phyloP scores from a whole-genome alignment of 768 basidiomycete genomes.

The Hypholoma fasciculare region DNA sequence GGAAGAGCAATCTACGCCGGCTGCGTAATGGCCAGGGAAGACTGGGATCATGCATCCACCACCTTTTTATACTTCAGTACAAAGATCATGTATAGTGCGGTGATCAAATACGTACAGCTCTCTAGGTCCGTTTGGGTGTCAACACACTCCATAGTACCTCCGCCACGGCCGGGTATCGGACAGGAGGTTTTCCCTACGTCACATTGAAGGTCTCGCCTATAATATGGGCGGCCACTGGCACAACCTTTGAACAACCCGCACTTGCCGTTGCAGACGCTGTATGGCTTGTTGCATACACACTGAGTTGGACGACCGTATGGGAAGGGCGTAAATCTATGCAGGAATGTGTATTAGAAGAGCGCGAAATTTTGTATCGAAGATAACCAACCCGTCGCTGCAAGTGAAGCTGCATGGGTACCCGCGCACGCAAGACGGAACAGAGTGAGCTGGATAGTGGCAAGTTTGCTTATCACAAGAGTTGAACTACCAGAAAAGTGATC shows the following conservation, averaged over 20 bases:
- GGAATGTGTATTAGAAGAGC: not conserved
- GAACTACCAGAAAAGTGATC: too few relatives aligned
- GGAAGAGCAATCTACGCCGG: conserved; percentile 51
- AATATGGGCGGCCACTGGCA: conserved; percentile 26
- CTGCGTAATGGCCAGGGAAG: conserved; percentile 18
- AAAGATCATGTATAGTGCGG: not conserved
- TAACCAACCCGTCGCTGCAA: conserved; percentile 43
- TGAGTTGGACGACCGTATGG: conserved; percentile 31
- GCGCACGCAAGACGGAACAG: conserved; percentile 32
- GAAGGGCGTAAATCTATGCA: conserved; percentile 24
- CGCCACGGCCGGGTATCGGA: conserved; percentile 37
- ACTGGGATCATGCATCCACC: conserved; percentile 46
- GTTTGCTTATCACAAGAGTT: conserved; percentile 11
- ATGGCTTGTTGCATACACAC: conserved; percentile 43
- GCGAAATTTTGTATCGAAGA: not conserved
- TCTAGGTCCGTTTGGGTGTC: conserved; percentile 47
- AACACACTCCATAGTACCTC: conserved; percentile 49
- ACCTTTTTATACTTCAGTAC: conserved; percentile 27
- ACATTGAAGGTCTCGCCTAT: conserved; percentile 37
- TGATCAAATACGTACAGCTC: conserved; percentile 43
- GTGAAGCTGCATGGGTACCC: conserved; percentile 43
- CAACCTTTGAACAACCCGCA: conserved; percentile 38
- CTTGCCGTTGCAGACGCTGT: conserved; percentile 48
- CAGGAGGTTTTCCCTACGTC: conserved; percentile 40
- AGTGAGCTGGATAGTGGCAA: conserved; percentile 43